Base-by-base conservation (phyloP, 768 basidiomycete species). In the Xanthoconium purpureum region DNA sequence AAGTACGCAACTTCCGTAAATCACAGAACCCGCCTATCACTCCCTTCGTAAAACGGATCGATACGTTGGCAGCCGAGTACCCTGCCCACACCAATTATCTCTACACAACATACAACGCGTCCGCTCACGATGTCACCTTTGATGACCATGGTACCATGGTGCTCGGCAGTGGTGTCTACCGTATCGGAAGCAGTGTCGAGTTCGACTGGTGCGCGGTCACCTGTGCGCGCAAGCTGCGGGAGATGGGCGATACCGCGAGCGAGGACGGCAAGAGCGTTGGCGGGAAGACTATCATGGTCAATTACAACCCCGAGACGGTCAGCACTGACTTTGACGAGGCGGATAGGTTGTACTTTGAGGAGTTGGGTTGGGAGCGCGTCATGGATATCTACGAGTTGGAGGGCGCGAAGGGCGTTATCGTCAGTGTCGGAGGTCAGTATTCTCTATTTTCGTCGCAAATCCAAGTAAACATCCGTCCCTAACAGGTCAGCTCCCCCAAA, bases 181-280 rank as follows among this genome's bases (percentile, higher is more conserved):
- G 97, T 57, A 98, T 99, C 63, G 97, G 97, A 45, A 93, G 90
- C 73, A 94, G 91, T 61, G 97, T 99, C 68, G 97, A 99, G 78
- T 99, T 99, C 71, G 97, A 99, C 72, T 99, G 97, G 97, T 99
- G 97, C 71, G 96, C 97, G n/a, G 97, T 99, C 39, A 98, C 96
- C 2, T 98, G 95, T 71, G 94, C 94, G 14, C 81, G 97, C 57
- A 89, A 89, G 70, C 83, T 99, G 52, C 82, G 94, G 66, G 84
- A 89, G 61, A 91, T 94, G 83, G 94, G 95, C 71, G 58, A 67
- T 18, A 42, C 67, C 11, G 30, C 50, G 44, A 50, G 32, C 32
- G 36, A 56, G 36, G 65, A 65, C 14, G 67, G 62, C 38, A 36
- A 51, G 48, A 43, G 20, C 14, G 57, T 65, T 28, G 65, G 66